Evolutionary conservation across 1,284 basidiomycete genomes (phyloP).

Genomic region (Malassezia yamatoensis): DNA sequence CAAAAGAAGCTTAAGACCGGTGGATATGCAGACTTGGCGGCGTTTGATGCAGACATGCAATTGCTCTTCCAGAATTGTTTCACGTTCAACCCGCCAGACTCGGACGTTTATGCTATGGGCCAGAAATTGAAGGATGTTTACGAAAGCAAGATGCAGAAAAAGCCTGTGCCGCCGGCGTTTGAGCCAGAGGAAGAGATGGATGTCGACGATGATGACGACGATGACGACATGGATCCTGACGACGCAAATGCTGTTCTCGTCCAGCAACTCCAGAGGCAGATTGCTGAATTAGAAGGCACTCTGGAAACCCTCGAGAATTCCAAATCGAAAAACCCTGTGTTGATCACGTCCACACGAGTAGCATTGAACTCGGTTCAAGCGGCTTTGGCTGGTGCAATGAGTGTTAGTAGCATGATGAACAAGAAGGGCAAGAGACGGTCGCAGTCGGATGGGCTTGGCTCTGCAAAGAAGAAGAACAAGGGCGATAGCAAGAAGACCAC

Average conservation of each 20-base stretch:
- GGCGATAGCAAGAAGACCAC: background rate
- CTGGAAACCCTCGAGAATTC: constrained; percentile 32
- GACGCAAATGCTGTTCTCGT: constrained; percentile 21
- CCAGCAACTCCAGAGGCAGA: constrained; percentile 32
- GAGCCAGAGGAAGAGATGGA: constrained; percentile 39
- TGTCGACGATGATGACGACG: constrained; percentile 48
- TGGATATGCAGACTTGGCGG: constrained; percentile 64
- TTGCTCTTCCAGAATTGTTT: constrained; percentile 89
- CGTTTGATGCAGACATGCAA: constrained; percentile 82
- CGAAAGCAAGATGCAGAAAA: constrained; percentile 74
- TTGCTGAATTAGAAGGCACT: constrained; percentile 30
- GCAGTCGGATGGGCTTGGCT: background rate
- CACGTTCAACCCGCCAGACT: constrained; percentile 78
- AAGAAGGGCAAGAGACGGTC: constrained; percentile 32
- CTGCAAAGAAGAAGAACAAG: constrained; percentile 26
- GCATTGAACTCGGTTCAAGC: constrained; percentile 32
- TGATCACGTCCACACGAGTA: constrained; percentile 34
- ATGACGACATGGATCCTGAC: constrained; percentile 33
- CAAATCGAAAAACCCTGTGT: constrained; percentile 34
- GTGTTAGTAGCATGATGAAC: constrained; percentile 11
- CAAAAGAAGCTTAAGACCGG: constrained; percentile 63
- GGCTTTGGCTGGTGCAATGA: constrained; percentile 17
- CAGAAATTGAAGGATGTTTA: constrained; percentile 64
- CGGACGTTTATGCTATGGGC: constrained; percentile 63
- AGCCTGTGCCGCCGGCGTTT: constrained; percentile 54